phyloP scores from a whole-genome alignment of 352 stramenopile genomes.

The Peronospora destructor region DNA sequence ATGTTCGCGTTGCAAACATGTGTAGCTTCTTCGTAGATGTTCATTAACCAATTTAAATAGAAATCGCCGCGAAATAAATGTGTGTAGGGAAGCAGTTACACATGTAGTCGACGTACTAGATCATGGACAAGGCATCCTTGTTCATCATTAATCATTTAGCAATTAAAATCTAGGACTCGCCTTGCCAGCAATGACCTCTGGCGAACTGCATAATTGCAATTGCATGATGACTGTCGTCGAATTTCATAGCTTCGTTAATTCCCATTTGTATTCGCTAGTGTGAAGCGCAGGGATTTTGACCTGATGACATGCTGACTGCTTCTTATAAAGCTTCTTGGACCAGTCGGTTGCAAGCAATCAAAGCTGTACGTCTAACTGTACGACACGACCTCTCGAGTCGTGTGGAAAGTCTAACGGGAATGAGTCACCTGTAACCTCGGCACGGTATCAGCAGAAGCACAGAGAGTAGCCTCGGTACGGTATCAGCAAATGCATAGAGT shows the following conservation, averaged over 20 bases:
- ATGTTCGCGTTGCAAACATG: not conserved
- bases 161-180: constrained; percentile 50
- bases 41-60: not conserved
- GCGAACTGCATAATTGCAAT: not conserved
- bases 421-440: constrained; percentile 57
- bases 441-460: constrained; percentile 34
- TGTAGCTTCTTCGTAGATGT: not conserved
- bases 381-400: constrained; percentile 47
- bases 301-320: constrained; percentile 31
- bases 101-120: constrained; percentile 31
- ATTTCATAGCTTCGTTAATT: constrained; percentile 39
- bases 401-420: constrained; percentile 70
- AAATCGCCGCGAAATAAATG: not conserved
- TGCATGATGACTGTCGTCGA: constrained; percentile 25
- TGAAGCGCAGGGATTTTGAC: constrained; percentile 39
- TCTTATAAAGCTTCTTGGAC: constrained; percentile 54
- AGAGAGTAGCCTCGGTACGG: constrained; percentile 56
- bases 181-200: constrained; percentile 44
- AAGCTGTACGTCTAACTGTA: constrained; percentile 62
- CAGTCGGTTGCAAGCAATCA: constrained; percentile 46
- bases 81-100: too few species aligned
- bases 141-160: constrained; percentile 41
- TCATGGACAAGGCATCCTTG: constrained; percentile 28
- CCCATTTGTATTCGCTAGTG: constrained; percentile 37
- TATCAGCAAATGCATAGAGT: constrained; percentile 30